phyloP scores from a whole-genome alignment of 495 filamentous ascomycete genomes.

The Penicillium antarcticum region DNA sequence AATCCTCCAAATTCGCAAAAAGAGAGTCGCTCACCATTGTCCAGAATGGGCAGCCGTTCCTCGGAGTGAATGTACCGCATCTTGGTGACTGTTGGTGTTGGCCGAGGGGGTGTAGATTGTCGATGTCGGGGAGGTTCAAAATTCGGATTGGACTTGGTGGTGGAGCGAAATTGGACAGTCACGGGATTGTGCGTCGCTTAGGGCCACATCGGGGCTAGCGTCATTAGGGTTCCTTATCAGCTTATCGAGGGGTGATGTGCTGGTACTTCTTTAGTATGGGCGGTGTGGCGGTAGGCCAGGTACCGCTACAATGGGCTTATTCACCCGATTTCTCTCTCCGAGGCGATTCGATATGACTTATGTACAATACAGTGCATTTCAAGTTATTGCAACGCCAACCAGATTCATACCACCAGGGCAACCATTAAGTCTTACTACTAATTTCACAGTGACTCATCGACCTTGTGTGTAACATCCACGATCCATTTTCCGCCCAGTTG shows the following conservation, averaged over 20 bases:
- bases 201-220: conserved; percentile 34
- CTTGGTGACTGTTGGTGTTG: conserved; percentile 56
- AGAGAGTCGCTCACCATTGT: conserved; percentile 75
- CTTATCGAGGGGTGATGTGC: conserved; percentile 9
- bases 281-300: too few species aligned
- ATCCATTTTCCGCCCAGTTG: conserved; percentile 70
- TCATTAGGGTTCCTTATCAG: conserved; percentile 38
- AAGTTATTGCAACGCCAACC: background rate
- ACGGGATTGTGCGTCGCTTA: conserved; percentile 53
- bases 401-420: background rate
- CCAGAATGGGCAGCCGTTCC: conserved; percentile 90
- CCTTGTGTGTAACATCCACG: conserved; percentile 40
- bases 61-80: conserved; percentile 98
- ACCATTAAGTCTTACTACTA: background rate
- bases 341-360: background rate
- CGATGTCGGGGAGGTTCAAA: conserved; percentile 49
- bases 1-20: conserved; percentile 11
- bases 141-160: conserved; percentile 41
- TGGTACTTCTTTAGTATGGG: background rate
- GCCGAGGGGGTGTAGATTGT: conserved; percentile 46
- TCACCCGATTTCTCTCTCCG: background rate
- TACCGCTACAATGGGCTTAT: too few species aligned
- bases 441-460: conserved; percentile 4
- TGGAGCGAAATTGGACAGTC: conserved; percentile 45
- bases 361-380: conserved; percentile 1